phyloP scores from a whole-genome alignment of 306 rosid genomes.

The Trifolium repens region DNA sequence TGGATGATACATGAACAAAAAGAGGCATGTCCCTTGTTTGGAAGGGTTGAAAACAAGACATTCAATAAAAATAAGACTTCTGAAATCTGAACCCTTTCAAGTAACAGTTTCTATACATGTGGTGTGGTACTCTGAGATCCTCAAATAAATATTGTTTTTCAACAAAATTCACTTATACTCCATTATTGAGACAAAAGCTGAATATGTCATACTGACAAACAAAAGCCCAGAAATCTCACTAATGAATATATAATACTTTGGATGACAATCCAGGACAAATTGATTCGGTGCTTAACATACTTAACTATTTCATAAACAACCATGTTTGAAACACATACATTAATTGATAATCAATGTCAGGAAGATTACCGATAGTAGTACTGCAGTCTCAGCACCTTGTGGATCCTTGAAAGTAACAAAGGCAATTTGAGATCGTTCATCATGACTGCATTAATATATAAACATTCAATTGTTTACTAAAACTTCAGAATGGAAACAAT shows the following conservation, averaged over 20 bases:
- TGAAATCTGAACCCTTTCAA: conserved; percentile 14
- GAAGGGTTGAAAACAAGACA: conserved; percentile 20
- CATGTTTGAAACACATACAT: conserved; percentile 5
- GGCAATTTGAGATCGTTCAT: conserved; percentile 85
- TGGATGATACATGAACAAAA: background rate
- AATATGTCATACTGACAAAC: conserved; percentile 9
- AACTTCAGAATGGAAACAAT: conserved; percentile 25
- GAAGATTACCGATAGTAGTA: conserved; percentile 76
- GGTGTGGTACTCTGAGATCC: conserved; percentile 4
- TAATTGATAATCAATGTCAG: conserved; percentile 26
- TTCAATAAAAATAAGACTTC: conserved; percentile 30
- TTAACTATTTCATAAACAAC: background rate
- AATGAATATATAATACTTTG: conserved; percentile 14
- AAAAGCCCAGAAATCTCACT: conserved; percentile 27
- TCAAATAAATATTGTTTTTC: conserved; percentile 9
- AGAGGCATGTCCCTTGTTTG: background rate
- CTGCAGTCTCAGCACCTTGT: conserved; percentile 97
- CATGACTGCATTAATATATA: conserved; percentile 61
- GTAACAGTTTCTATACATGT: conserved; percentile 13
- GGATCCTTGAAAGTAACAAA: conserved; percentile 88
- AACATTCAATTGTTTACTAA: conserved; percentile 13
- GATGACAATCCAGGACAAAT: conserved; percentile 15
- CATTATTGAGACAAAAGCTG: conserved; percentile 10
- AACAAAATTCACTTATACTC: conserved; percentile 27
- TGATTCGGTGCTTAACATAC: conserved; percentile 2